Conservation (phyloP, 2,329 filamentous ascomycete genomes). For the Ophiognomonia clavigignenti-juglandacearum region DNA sequence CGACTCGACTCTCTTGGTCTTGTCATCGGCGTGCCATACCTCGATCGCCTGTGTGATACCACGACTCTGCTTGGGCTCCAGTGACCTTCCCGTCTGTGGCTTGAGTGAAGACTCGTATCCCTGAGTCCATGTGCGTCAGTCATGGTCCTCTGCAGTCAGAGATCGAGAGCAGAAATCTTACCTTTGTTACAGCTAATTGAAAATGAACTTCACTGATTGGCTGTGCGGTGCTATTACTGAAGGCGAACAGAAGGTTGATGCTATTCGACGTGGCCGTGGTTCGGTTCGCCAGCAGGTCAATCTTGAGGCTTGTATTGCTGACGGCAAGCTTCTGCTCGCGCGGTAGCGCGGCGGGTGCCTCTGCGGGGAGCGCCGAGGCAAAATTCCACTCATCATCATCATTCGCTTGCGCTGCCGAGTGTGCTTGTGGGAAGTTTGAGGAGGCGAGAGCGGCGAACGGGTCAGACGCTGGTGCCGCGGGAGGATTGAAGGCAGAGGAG, state of each 20-base stretch:
- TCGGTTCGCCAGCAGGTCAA: slow-evolving; percentile 68
- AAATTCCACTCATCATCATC: slow-evolving; percentile 95
- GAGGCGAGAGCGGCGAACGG: slow-evolving; percentile 49
- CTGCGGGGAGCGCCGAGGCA: slow-evolving; percentile 72
- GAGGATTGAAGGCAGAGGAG: slow-evolving; percentile 41
- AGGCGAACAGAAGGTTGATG: slow-evolving; percentile 70
- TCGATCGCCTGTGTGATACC: slow-evolving; percentile 80
- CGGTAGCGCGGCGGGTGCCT: slow-evolving; percentile 41
- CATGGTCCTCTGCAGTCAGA: neutral
- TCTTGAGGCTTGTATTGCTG: slow-evolving; percentile 63
- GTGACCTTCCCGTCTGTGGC: slow-evolving; percentile 75
- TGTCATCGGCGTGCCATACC: slow-evolving; percentile 68
- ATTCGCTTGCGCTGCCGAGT: slow-evolving; percentile 29
- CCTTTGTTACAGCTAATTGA: slow-evolving; percentile 90
- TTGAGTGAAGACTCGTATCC: slow-evolving; percentile 76
- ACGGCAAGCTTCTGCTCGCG: slow-evolving; percentile 61
- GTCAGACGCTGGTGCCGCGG: slow-evolving; percentile 38
- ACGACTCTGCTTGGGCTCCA: slow-evolving; percentile 65
- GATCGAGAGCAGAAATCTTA: slow-evolving; percentile 31
- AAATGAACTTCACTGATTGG: slow-evolving; percentile 79
- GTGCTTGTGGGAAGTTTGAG: slow-evolving; percentile 29
- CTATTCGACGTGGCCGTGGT: slow-evolving; percentile 45
- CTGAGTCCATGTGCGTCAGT: slow-evolving; percentile 38
- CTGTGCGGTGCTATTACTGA: slow-evolving; percentile 73
- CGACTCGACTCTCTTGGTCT: slow-evolving; percentile 62